Conservation (phyloP, 169 alveolate genomes). For the Plasmodium sp. region DNA sequence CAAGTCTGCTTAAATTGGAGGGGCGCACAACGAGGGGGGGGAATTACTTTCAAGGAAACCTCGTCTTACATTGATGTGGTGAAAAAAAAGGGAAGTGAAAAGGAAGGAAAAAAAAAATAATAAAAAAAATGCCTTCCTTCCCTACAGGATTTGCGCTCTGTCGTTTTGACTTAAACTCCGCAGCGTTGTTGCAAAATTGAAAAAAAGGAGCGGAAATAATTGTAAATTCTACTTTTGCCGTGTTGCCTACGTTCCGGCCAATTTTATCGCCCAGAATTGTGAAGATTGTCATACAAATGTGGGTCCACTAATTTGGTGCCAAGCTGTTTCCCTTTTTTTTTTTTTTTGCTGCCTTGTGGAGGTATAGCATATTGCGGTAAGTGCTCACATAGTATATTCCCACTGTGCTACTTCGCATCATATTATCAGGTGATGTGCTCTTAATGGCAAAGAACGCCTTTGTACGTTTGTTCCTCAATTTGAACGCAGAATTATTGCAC, state of each 20-base stretch:
- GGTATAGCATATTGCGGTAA: not conserved
- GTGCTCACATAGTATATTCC: not conserved
- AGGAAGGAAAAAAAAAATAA: not conserved
- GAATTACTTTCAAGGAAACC: not conserved
- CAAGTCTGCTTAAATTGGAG: not conserved
- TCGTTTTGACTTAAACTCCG: constrained; percentile 34
- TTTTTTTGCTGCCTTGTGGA: not conserved
- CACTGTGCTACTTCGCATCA: not conserved
- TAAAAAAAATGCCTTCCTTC: not conserved
- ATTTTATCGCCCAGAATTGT: not conserved
- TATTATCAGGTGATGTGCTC: not conserved
- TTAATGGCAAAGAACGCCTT: not conserved
- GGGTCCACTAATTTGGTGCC: not conserved
- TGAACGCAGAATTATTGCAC: not conserved
- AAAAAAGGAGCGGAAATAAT: constrained; percentile 45
- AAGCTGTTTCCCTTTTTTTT: not conserved
- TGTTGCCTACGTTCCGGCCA: not conserved
- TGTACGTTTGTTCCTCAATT: not conserved
- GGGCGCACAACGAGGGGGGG: not conserved
- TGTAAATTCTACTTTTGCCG: not conserved
- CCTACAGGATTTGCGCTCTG: constrained; percentile 34
- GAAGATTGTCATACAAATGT: not conserved
- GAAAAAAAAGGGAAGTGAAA: not conserved
- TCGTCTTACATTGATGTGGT: not conserved
- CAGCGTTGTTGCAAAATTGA: constrained; percentile 25